phyloP scores from a whole-genome alignment of 441 rosid genomes.

The Macaranga tanarius region DNA sequence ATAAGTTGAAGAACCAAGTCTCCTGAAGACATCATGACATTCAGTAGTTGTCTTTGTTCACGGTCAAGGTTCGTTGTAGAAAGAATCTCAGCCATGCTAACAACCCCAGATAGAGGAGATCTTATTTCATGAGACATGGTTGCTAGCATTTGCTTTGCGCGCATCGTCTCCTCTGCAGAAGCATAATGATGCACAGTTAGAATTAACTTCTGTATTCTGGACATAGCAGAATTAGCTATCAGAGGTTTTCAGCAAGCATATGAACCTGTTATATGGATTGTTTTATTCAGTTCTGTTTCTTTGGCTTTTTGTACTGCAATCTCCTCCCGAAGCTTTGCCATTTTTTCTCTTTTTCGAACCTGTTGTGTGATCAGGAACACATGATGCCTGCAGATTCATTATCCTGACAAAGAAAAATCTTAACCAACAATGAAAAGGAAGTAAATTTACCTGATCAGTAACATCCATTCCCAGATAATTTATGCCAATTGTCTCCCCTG shows the following conservation, averaged over 20 bases:
- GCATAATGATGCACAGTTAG: not conserved
- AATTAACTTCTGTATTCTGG: conserved; percentile 7
- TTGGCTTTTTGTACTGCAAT: conserved; percentile 95
- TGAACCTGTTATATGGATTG: conserved; percentile 93
- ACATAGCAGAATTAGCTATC: not conserved
- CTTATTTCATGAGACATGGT: conserved; percentile 99
- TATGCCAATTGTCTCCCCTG: conserved; percentile 84
- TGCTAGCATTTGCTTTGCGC: conserved; percentile 95
- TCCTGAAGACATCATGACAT: conserved; percentile 95
- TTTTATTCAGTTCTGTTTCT: conserved; percentile 92
- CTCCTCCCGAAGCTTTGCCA: conserved; percentile 87
- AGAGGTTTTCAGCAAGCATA: conserved; percentile 7
- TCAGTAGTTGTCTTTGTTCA: conserved; percentile 74
- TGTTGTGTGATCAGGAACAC: conserved; percentile 31
- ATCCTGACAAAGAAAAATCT: conserved; percentile 1
- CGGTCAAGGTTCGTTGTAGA: conserved; percentile 65
- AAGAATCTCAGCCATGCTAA: conserved; percentile 96
- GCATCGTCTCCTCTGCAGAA: conserved; percentile 92
- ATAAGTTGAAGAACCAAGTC: conserved; percentile 93
- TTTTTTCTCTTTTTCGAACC: conserved; percentile 84
- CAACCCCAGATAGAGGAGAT: conserved; percentile 89
- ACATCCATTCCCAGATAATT: conserved; percentile 98
- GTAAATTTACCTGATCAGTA: conserved; percentile 70
- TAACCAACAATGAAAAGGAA: conserved; percentile 6
- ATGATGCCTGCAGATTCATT: not conserved